Conservation (phyloP, 768 basidiomycete genomes). For the Suillus sp. region DNA sequence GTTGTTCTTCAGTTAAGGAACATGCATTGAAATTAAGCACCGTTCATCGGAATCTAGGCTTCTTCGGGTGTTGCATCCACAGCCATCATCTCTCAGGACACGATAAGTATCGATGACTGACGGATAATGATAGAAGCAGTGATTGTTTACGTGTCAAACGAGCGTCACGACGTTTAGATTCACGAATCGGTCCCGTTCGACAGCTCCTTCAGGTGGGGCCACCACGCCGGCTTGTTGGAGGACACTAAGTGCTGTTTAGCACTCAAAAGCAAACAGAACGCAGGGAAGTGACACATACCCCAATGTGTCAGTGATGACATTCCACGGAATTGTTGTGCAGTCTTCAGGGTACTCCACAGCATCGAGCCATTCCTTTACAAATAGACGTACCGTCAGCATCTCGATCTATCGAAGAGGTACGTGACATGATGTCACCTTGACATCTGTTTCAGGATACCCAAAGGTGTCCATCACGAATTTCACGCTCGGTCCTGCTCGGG, state of each 20-base stretch:
- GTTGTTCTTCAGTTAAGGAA: not conserved
- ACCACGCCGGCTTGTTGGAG: slow-evolving; percentile 80
- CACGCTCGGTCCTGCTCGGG: slow-evolving; percentile 59
- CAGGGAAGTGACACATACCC: slow-evolving; percentile 44
- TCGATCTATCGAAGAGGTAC: not conserved
- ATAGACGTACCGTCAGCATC: slow-evolving; percentile 2
- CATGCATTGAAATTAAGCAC: not conserved
- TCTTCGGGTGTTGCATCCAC: not conserved
- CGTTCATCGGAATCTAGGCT: not conserved
- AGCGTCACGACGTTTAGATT: slow-evolving; percentile 54
- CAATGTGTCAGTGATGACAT: slow-evolving; percentile 71
- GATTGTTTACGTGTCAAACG: slow-evolving; percentile 31
- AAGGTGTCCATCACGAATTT: slow-evolving; percentile 79
- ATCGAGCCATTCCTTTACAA: slow-evolving; percentile 73
- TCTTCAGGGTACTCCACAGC: slow-evolving; percentile 76
- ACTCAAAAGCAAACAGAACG: slow-evolving; percentile 5
- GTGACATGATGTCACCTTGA: slow-evolving; percentile 50
- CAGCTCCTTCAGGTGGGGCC: slow-evolving; percentile 50
- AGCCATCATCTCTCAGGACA: not conserved
- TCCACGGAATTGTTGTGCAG: slow-evolving; percentile 62
- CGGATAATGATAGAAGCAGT: not conserved
- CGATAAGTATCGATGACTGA: not conserved
- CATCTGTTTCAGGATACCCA: slow-evolving; percentile 80
- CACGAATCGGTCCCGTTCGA: slow-evolving; percentile 59
- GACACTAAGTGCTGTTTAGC: slow-evolving; percentile 44